phyloP scores from a whole-genome alignment of 2,329 filamentous ascomycete species.

The Aspergillus quadrilineatus region DNA sequence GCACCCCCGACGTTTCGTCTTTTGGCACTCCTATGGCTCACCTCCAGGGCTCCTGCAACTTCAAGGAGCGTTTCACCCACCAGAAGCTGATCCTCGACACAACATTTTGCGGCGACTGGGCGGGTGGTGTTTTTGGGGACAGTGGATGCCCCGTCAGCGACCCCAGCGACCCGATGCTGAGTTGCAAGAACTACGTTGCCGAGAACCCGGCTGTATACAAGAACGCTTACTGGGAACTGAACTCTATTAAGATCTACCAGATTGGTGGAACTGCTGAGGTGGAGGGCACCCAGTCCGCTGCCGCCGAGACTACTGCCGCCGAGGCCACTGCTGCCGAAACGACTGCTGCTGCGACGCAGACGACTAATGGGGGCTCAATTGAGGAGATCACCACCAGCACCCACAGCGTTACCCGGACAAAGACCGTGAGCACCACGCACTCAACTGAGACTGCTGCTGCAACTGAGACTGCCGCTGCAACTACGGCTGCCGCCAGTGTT shows the following conservation, averaged over 20 bases:
- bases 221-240: constrained; percentile 77
- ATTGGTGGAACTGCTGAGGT: constrained; percentile 15
- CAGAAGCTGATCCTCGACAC: constrained; percentile 51
- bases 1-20: constrained; percentile 44
- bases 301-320: not conserved
- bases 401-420: not conserved
- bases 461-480: not conserved
- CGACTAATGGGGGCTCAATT: not conserved
- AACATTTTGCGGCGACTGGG: constrained; percentile 58
- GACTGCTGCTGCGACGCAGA: not conserved
- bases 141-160: constrained; percentile 56
- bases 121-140: constrained; percentile 51
- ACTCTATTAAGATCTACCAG: constrained; percentile 66
- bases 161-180: constrained; percentile 60
- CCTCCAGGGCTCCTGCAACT: constrained; percentile 44
- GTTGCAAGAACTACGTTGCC: constrained; percentile 70
- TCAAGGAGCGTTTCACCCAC: constrained; percentile 41
- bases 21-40: constrained; percentile 50
- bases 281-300: not conserved
- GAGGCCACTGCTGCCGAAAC: not conserved
- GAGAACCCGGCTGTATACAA: constrained; percentile 67
- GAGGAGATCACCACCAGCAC: not conserved
- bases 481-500: not conserved
- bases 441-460: not conserved
- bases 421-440: not conserved